These are phyloP conservation scores for Fraxinus platypoda DNA, from an alignment of 305 asterid genomes.

Conservation along the genomic window DNA sequence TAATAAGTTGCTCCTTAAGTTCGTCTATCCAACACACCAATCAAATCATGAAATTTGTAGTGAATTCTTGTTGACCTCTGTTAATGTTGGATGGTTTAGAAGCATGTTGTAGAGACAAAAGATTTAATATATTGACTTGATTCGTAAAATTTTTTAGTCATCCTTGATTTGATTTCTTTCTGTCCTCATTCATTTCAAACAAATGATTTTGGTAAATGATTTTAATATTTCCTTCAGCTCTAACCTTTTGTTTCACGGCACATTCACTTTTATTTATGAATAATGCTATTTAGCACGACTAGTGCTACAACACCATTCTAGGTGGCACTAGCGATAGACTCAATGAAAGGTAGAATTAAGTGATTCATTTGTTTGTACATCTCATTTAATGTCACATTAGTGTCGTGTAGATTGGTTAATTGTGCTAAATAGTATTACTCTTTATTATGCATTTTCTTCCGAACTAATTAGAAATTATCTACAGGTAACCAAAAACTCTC, in stretches of 20 bases:
- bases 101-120: neutral
- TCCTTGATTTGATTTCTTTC: neutral
- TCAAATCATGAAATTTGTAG: neutral
- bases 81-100: neutral
- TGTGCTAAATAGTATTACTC: neutral
- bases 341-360: too few species aligned
- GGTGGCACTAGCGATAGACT: too few species aligned
- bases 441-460: neutral
- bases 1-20: neutral
- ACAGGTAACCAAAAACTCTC: constrained; percentile 27
- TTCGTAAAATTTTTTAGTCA: neutral
- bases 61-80: neutral
- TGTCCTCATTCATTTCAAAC: neutral
- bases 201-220: neutral
- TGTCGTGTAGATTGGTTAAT: neutral
- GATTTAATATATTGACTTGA: neutral
- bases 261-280: neutral
- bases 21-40: neutral
- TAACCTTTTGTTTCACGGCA: neutral
- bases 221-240: neutral
- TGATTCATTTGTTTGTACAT: too few species aligned
- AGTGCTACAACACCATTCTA: too few species aligned
- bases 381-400: too few species aligned
- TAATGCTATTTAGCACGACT: too few species aligned
- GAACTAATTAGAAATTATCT: constrained; percentile 13